These are phyloP conservation scores for Neurospora sp. DNA, from an alignment of 2,329 filamentous ascomycete genomes.

Conservation along the genomic window DNA sequence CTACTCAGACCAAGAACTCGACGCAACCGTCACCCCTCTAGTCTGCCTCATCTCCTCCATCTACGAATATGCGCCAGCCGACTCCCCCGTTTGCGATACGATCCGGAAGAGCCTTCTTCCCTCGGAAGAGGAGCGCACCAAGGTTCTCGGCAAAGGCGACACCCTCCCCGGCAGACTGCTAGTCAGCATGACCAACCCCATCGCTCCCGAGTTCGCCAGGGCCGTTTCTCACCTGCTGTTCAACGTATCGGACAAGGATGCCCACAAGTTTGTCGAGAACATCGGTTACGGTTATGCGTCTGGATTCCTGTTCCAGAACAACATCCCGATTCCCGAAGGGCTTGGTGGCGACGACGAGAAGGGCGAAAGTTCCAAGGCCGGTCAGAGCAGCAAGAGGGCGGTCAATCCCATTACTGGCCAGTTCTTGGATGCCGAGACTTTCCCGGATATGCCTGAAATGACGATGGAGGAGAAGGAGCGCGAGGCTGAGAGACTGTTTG, in stretches of 20 bases:
- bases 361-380: neutral
- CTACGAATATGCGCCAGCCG: slow-evolving; percentile 54
- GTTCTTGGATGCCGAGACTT: slow-evolving; percentile 56
- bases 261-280: slow-evolving; percentile 73
- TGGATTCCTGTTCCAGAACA: slow-evolving; percentile 78
- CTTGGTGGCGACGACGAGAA: slow-evolving; percentile 14
- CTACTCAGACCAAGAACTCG: slow-evolving; percentile 61
- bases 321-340: slow-evolving; percentile 64
- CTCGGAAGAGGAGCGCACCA: slow-evolving; percentile 61
- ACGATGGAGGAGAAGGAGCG: slow-evolving; percentile 83
- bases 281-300: slow-evolving; percentile 92
- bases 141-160: slow-evolving; percentile 65
- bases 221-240: slow-evolving; percentile 74
- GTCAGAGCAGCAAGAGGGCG: slow-evolving; percentile 20
- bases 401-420: slow-evolving; percentile 87
- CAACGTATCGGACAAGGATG: slow-evolving; percentile 73
- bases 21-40: slow-evolving; percentile 60
- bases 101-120: slow-evolving; percentile 66
- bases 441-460: slow-evolving; percentile 59
- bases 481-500: slow-evolving; percentile 82
- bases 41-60: slow-evolving; percentile 63
- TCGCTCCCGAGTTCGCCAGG: slow-evolving; percentile 61
- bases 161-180: slow-evolving; percentile 69
- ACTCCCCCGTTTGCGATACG: slow-evolving; percentile 38
- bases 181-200: slow-evolving; percentile 63